Evolutionary conservation across 345 rosid species (phyloP), one percentile per base, ranked within the genome.

Genomic region (Ceriops tagal): DNA sequence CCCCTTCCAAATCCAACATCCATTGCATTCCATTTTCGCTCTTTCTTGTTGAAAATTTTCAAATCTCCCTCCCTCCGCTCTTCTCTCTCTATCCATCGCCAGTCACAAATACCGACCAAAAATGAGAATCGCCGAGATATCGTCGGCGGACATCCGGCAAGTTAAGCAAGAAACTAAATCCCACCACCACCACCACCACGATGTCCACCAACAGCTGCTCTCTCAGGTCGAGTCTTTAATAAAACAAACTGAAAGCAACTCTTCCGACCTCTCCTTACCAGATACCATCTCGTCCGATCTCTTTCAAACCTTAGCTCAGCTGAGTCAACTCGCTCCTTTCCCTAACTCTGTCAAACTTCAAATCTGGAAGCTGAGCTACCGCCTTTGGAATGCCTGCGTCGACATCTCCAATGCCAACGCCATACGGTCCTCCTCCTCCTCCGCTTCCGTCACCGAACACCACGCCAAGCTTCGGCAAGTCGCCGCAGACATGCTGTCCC

Each of bases 301-400:
- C 65, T 77, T 82, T 57, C 84, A 81, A 59, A 35, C 81, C 82
- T 79, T 89, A 22, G 61, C 81, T 74, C 91, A 71, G 55, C 82
- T 91, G 63, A 67, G 76, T 61, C 90, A 86, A 69, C 83, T 85
- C 70, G 77, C 78, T 52, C 93, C 92, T 6, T 83, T 89, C 67
- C 80, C 88, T 8, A 88, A 85, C 71, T 86, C 91, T 24, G 63
- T 85, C 75, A 90, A 86, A 67, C 97, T 92, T 70, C 75, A 81
- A 35, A 32, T 89, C 55, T 92, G 99, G 97, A 95, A 93, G 77
- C 92, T 89, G 75, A 85, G 96, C 72, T 92, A 87, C 74, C 91
- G 96, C 65, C 92, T 95, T 66, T 95, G 99, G 97, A 95, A 92
- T 76, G 83, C 99, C 65, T 95, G 96, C 66, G 97, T 95, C 62